Evolutionary conservation across 176 grass and related monocot species (phyloP).

Genomic region (Lolium rigidum): DNA sequence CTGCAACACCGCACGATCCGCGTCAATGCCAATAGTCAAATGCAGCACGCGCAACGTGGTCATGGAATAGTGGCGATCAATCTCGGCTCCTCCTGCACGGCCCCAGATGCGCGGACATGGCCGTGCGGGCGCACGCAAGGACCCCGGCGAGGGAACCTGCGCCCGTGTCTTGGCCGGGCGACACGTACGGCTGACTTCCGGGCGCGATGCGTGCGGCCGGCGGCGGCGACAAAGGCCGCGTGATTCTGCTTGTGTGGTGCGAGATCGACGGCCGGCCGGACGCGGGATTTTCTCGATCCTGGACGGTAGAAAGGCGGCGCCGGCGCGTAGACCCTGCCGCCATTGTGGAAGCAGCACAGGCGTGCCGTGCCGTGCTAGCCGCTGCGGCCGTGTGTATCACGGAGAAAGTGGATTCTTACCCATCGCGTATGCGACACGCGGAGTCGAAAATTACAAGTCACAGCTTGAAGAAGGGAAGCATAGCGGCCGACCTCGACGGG

Average conservation of each 20-base stretch:
- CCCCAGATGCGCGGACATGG: constrained; percentile 13
- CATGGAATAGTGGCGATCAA: constrained; percentile 2
- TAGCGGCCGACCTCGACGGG: background rate
- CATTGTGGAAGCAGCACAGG: background rate
- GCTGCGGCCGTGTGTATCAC: background rate
- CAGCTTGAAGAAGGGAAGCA: background rate
- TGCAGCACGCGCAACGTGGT: constrained; percentile 16
- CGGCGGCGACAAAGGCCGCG: background rate
- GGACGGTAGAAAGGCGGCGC: constrained; percentile 17
- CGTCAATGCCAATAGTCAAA: constrained; percentile 35
- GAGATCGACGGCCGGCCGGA: background rate
- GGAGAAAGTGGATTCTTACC: background rate
- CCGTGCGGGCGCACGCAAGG: background rate
- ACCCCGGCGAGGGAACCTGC: constrained; percentile 62
- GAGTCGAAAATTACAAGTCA: too few species aligned
- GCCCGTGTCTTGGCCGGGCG: constrained; percentile 55
- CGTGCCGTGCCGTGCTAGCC: constrained; percentile 1
- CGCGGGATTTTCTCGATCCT: background rate
- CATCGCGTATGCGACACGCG: background rate
- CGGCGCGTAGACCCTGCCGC: constrained; percentile 15
- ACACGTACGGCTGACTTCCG: constrained; percentile 33
- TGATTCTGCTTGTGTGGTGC: too few species aligned
- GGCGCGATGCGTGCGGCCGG: constrained; percentile 13
- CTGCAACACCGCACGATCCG: constrained; percentile 40
- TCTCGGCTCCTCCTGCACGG: background rate